Evolutionary conservation across 306 rosid species (phyloP), one percentile per base, ranked within the genome.

Genomic region (Casuarina equisetifolia): DNA sequence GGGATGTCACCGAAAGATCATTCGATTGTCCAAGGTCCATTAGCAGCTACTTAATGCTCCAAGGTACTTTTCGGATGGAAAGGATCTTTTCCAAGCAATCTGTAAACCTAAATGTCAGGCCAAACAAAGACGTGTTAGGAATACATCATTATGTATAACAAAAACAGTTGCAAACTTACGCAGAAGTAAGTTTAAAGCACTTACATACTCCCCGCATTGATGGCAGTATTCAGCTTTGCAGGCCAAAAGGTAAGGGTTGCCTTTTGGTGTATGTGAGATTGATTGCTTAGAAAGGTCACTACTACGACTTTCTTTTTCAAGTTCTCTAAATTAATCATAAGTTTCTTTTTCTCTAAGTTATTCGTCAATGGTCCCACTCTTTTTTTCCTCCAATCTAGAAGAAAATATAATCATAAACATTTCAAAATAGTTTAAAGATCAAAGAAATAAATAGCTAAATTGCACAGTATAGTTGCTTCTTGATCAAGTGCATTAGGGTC

Each of bases 201-300:
- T 95, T 92, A 80, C 92, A 84, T 91, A 92, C 88, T 95, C 99
- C 74, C 97, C 97, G 73, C 96, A 87, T 79, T 95, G 97, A 79
- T 92, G 97, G 83, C 90, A 87, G 88, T 95, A 92, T 85, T 95
- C 99, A 62, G 99, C 99, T 88, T 95, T 92, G 92, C 97, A 95
- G 62, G 99, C 89, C 84, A 95, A 86, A 54, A 95, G 88, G 78
- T 95, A 97, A 1, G 92, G 91, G 80, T 95, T 92, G 83, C 88
- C 55, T 86, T 90, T 91, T 81, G 92, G 85, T 72, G 91, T 81
- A 12, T 84, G 84, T 79, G 80, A 80, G 83, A 91, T 89, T 50
- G 95, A 91, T 78, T 82, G 82, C 82, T 86, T 88, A 9, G 91
- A 87, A 74, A 79, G 85, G 54, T 87, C 90, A 72, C 86, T 88